Evolutionary conservation across 352 stramenopile genomes (phyloP), one percentile per base, ranked within the genome.

Genomic region (Pythium sukuiense): DNA sequence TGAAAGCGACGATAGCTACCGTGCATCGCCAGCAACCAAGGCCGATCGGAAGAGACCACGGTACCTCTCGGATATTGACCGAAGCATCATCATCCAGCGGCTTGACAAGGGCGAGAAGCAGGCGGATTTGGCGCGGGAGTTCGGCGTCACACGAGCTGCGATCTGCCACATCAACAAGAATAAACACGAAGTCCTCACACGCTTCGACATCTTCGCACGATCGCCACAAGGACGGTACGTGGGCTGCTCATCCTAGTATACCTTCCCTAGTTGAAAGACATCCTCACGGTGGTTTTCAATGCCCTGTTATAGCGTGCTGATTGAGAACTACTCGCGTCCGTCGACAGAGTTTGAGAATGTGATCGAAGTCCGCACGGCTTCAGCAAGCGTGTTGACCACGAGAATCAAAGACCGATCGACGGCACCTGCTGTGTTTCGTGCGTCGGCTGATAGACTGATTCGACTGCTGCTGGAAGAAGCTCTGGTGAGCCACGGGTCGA

Each of bases 111-210:
- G 83, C 18, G 83, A 92, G 65, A 88, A 86, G 59, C 83, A 92
- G 58, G 77, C 81, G 7, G 62, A 68, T 0, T 62, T 92, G 37
- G 83, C 83, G 26, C 74, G 80, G 1, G 83, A 92, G 57, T 89
- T 89, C 41, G 81, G 83, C 45, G 83, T 92, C 33, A 90, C 81
- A 29, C 66, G 83, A 16, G 79, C 83, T 1, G 83, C 81, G 30
- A 89, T 92, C 57, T 90, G 83, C 64, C 79, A 89, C 67, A 92
- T 90, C 65, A 90, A 90, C 49, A 92, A 92, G 66, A 92, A 90
- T 53, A 37, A 43, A 29, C 11, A 43, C 52, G 29, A 37, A 30
- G 16, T 58, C 26, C 52, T 58, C 26, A 58, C 52, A 16, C 52
- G 52, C 16, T 58, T 58, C 41, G 52, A 58, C 52, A 26, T 30